Base-by-base conservation (phyloP, 257 asterid species). In the Scutellaria baicalensis region DNA sequence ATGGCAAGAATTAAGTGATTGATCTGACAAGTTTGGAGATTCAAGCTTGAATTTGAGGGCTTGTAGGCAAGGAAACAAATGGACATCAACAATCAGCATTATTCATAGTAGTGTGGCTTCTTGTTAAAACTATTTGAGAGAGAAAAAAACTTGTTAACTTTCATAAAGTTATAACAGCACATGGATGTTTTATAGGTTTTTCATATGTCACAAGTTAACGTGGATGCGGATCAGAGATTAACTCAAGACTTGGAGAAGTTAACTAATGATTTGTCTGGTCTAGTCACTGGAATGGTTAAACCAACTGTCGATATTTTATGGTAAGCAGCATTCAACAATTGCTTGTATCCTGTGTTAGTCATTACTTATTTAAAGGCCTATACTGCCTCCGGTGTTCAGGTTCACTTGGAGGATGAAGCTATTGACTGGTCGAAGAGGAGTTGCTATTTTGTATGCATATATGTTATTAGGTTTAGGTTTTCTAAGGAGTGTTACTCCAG, bases 391-490 rank as follows among this genome's bases (percentile, higher is more conserved):
- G 14, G 5, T 74, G 75, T 79, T 77, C 86, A 94, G 99, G 99
- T 94, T 94, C 86, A 94, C 97, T 70, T 94, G 97, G 97, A 94
- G 99, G 86, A 94, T 94, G 99, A 91, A 87, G 88, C 80, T 85
- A 54, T 83, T 94, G 75, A 94, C 99, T 80, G 99, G 99, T 57
- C 85, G 76, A 78, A 85, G 99, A 75, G 99, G 99, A 72, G 96
- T 94, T 59, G 78, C 89, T 74, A 82, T 94, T 75, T 72, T 91
- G 27, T 94, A 94, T 83, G 97, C 99, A 27, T 94, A 94, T 83
- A 94, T 94, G 99, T 83, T 94, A 73, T 72, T 94, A 64, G 99
- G 99, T 60, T 84, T 94, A 84, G 97, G 99, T 76, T 88, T 94
- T 50, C 85, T 94, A 51, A 89, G 99, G 87, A 75, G 72, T 76